Evolutionary conservation across 768 basidiomycete genomes (phyloP).

Genomic region (Leccinum rimulosum): DNA sequence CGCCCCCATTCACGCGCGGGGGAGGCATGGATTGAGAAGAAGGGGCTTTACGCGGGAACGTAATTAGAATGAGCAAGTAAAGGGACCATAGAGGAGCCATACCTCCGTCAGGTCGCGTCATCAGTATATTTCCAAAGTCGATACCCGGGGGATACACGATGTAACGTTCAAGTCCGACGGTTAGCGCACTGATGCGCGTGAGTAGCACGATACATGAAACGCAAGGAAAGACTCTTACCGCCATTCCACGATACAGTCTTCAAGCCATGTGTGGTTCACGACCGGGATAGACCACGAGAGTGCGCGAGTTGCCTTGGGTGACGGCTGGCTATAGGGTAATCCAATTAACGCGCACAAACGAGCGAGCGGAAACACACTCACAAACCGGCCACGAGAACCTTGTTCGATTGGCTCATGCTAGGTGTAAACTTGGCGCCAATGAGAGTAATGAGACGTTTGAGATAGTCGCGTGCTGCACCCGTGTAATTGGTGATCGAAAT

Average conservation of each 20-base stretch:
- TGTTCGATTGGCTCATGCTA: slow-evolving; percentile 75
- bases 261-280: slow-evolving; percentile 89
- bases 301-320: slow-evolving; percentile 69
- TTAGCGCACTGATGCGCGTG: slow-evolving; percentile 40
- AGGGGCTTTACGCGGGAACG: neutral
- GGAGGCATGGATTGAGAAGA: slow-evolving; percentile 7
- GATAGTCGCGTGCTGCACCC: slow-evolving; percentile 81
- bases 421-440: slow-evolving; percentile 84
- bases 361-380: slow-evolving; percentile 37
- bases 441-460: slow-evolving; percentile 74
- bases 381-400: slow-evolving; percentile 82
- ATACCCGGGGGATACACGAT: slow-evolving; percentile 64
- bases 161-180: slow-evolving; percentile 64
- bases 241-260: slow-evolving; percentile 87
- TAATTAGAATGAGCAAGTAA: neutral
- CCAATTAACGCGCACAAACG: neutral
- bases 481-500: slow-evolving; percentile 90
- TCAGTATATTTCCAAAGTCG: slow-evolving; percentile 52
- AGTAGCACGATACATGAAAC: neutral
- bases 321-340: slow-evolving; percentile 31
- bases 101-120: slow-evolving; percentile 22
- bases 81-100: neutral
- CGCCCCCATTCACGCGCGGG: slow-evolving; percentile 17
- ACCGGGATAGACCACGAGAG: slow-evolving; percentile 79
- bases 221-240: slow-evolving; percentile 24